phyloP scores from a whole-genome alignment of 2,329 filamentous ascomycete species.

The Talaromyces sp. region DNA sequence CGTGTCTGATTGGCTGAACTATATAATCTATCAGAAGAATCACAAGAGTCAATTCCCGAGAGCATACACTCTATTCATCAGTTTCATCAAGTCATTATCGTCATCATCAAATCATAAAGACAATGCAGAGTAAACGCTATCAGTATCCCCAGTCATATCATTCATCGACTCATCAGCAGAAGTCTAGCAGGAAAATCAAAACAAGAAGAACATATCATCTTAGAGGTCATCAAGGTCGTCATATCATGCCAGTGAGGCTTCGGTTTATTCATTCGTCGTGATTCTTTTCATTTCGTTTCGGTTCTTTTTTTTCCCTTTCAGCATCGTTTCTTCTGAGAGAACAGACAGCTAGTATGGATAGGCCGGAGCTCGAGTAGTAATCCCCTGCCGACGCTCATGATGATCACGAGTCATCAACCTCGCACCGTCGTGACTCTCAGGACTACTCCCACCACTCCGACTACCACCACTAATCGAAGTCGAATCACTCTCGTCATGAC shows the following conservation, averaged over 20 bases:
- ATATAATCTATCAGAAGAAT: neutral
- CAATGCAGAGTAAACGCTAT: neutral
- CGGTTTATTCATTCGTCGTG: conserved; percentile 7
- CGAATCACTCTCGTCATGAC: conserved; percentile 40
- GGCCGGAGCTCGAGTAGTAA: conserved; percentile 23
- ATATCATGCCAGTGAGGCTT: conserved; percentile 15
- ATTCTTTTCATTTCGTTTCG: conserved; percentile 3
- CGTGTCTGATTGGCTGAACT: neutral
- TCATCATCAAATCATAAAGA: neutral
- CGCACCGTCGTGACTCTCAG: conserved; percentile 32
- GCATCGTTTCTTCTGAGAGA: neutral
- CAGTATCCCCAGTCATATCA: neutral
- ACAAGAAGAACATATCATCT: neutral
- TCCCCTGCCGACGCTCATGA: conserved; percentile 19
- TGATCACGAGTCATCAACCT: conserved; percentile 18
- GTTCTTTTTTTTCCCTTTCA: neutral
- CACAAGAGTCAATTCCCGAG: conserved; percentile 2
- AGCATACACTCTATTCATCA: conserved; percentile 4
- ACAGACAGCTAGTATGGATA: conserved; percentile 17
- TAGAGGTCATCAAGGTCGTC: conserved; percentile 13
- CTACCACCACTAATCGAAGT: conserved; percentile 40
- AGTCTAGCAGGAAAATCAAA: neutral
- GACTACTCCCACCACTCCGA: conserved; percentile 54
- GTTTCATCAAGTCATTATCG: conserved; percentile 12
- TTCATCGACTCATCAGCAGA: neutral